Conservation (phyloP, 2,329 filamentous ascomycete species). For the Trichoderma sp. region DNA sequence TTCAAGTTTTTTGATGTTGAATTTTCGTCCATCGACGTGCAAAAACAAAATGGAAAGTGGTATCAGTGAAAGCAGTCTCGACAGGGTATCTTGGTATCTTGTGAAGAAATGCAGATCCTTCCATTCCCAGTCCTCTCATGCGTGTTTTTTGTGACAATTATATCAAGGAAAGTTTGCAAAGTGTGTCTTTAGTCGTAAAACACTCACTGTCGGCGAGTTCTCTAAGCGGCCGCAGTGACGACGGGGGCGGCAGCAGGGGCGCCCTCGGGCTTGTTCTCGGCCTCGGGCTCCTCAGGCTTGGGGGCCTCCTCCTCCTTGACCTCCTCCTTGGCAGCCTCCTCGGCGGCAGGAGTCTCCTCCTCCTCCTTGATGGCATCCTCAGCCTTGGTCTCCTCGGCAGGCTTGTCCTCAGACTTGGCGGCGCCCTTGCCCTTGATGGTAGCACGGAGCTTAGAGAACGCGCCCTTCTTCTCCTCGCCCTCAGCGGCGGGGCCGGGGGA, state of each 20-base stretch:
- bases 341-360: constrained; percentile 31
- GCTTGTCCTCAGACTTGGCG: constrained; percentile 44
- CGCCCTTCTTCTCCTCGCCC: constrained; percentile 53
- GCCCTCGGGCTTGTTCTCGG: constrained; percentile 42
- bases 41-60: constrained; percentile 38
- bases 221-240: constrained; percentile 53
- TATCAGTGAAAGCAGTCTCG: constrained; percentile 49
- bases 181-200: constrained; percentile 27
- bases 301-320: constrained; percentile 26
- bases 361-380: constrained; percentile 38
- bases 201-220: constrained; percentile 26
- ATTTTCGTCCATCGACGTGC: constrained; percentile 23
- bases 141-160: constrained; percentile 31
- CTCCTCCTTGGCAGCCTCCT: constrained; percentile 33
- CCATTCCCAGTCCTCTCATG: constrained; percentile 46
- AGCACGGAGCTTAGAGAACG: constrained; percentile 60
- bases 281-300: constrained; percentile 32
- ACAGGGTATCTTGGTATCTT: constrained; percentile 54
- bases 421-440: constrained; percentile 50
- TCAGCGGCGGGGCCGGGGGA: constrained; percentile 55
- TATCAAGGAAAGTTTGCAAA: constrained; percentile 25
- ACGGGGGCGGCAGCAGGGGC: constrained; percentile 43
- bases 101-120: constrained; percentile 53
- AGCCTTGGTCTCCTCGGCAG: constrained; percentile 34
- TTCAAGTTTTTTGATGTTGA: constrained; percentile 21